Percentiles rank a stretch among this genome's conserved stretches.
These are phyloP conservation scores for Eucalyptus paniculata DNA, from an alignment of 345 rosid genomes.

Conservation along the genomic window DNA sequence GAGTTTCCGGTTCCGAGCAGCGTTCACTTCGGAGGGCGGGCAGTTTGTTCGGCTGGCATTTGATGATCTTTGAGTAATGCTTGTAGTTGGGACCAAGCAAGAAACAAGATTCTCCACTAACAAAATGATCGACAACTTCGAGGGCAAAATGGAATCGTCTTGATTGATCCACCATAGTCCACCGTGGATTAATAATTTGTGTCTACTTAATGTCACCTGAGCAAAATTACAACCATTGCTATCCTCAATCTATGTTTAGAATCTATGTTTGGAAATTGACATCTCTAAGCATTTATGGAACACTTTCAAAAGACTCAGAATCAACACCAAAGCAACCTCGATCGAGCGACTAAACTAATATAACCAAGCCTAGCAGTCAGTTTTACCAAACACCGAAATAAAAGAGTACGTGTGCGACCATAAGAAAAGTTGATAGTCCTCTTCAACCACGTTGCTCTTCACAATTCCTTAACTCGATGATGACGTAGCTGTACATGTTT, in stretches of 20 bases:
- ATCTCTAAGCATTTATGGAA: neutral
- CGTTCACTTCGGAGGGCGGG: neutral
- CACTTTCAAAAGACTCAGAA: neutral
- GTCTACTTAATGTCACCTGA: neutral
- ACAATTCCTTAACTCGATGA: neutral
- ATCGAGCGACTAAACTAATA: neutral
- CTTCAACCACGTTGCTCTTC: neutral
- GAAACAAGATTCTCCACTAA: neutral
- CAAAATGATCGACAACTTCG: neutral
- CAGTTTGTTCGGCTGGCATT: neutral
- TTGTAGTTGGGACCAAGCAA: neutral
- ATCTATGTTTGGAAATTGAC: neutral
- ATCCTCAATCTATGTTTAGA: neutral
- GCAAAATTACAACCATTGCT: neutral
- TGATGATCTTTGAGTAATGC: neutral
- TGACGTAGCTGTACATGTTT: neutral
- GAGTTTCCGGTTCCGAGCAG: neutral
- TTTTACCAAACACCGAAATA: neutral
- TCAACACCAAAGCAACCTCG: neutral
- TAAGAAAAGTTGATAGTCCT: neutral
- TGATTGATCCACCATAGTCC: neutral
- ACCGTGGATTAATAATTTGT: neutral
- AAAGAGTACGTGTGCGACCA: neutral
- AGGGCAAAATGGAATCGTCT: neutral
- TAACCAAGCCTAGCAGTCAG: neutral